phyloP scores from a whole-genome alignment of 345 rosid species.

The Kernera saxatilis region DNA sequence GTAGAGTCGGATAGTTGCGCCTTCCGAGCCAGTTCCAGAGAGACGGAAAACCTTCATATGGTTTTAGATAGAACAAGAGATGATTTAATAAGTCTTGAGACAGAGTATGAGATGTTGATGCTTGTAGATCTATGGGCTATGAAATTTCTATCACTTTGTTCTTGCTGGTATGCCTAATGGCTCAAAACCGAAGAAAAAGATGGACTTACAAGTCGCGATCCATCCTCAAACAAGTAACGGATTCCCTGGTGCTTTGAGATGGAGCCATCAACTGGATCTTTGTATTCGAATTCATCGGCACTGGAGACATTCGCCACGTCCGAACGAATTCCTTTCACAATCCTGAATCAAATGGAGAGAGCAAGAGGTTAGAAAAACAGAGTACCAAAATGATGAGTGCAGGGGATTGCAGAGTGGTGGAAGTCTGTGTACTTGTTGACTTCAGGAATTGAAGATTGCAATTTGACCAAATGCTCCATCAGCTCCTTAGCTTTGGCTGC shows the following conservation, averaged over 20 bases:
- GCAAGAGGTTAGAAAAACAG: neutral
- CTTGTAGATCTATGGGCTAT: neutral
- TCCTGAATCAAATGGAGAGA: conserved; percentile 37
- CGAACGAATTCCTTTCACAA: conserved; percentile 55
- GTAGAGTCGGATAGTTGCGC: conserved; percentile 95
- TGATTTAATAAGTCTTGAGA: neutral
- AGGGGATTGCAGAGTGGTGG: neutral
- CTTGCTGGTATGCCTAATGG: neutral
- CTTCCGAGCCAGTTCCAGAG: conserved; percentile 98
- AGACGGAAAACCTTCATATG: conserved; percentile 80
- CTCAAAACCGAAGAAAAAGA: neutral
- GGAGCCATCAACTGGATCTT: conserved; percentile 97
- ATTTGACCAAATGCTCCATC: conserved; percentile 75
- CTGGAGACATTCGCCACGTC: conserved; percentile 67
- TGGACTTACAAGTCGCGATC: conserved; percentile 80
- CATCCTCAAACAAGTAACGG: conserved; percentile 91
- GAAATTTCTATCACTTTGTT: neutral
- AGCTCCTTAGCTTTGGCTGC: conserved; percentile 86
- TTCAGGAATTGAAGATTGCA: conserved; percentile 74
- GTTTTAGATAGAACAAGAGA: neutral
- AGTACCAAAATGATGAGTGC: neutral
- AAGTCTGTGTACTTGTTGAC: conserved; percentile 60
- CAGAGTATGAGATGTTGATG: too few relatives aligned
- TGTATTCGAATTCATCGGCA: conserved; percentile 96
- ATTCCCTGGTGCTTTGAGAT: conserved; percentile 93